Evolutionary conservation across 768 basidiomycete species (phyloP).

Genomic region (Mycena rebaudengoi): DNA sequence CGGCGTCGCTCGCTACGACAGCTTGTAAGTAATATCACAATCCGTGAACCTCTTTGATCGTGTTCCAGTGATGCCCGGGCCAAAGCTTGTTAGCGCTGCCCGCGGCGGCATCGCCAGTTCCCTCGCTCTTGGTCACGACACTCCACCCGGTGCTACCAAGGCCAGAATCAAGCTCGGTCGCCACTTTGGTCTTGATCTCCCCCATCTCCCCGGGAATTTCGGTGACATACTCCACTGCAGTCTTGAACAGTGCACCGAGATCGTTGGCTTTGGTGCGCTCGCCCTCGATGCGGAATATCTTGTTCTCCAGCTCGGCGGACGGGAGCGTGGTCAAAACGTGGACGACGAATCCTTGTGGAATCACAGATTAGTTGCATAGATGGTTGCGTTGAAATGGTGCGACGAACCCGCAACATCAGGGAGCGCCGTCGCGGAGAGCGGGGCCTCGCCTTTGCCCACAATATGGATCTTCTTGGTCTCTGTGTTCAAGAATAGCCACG

Average conservation of each 20-base stretch:
- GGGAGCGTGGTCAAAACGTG: slow-evolving; percentile 44
- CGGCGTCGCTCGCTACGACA: slow-evolving; percentile 13
- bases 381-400: not conserved
- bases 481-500: too few relatives aligned
- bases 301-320: slow-evolving; percentile 33
- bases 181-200: slow-evolving; percentile 12
- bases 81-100: slow-evolving; percentile 32
- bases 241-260: slow-evolving; percentile 20
- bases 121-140: slow-evolving; percentile 1
- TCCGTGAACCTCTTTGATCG: slow-evolving; percentile 25
- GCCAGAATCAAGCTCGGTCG: slow-evolving; percentile 16
- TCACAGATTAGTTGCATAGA: too few relatives aligned
- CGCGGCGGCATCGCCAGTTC: slow-evolving; percentile 21
- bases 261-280: slow-evolving; percentile 28
- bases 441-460: slow-evolving; percentile 38
- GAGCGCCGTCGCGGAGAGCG: slow-evolving; percentile 39
- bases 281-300: slow-evolving; percentile 45
- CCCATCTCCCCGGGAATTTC: slow-evolving; percentile 8
- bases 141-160: slow-evolving; percentile 28
- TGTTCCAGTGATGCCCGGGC: slow-evolving; percentile 30
- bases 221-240: slow-evolving; percentile 27
- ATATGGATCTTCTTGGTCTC: slow-evolving; percentile 42
- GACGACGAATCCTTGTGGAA: slow-evolving; percentile 42
- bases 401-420: slow-evolving; percentile 10
- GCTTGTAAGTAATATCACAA: slow-evolving; percentile 16